These are phyloP conservation scores for Ogataea ganodermae DNA, from an alignment of 805 yeast genomes.

Conservation along the genomic window DNA sequence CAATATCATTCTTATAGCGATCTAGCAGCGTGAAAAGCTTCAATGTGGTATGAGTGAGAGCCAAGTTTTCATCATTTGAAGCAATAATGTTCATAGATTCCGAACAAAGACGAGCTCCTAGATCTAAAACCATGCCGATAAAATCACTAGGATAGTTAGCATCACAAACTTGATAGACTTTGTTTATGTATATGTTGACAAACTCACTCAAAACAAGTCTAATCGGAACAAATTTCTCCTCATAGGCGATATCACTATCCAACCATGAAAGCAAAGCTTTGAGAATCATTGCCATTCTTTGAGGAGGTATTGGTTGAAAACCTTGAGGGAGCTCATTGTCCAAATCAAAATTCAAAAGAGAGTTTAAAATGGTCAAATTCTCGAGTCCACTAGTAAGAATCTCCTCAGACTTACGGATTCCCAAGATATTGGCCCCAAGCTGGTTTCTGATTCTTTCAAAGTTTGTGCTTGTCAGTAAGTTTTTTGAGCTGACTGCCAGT, in stretches of 20 bases:
- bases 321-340: constrained; percentile 27
- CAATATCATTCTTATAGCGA: constrained; percentile 32
- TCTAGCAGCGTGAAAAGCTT: constrained; percentile 41
- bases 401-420: constrained; percentile 43
- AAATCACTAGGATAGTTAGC: constrained; percentile 32
- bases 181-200: constrained; percentile 31
- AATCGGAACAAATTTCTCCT: constrained; percentile 49
- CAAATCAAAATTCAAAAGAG: constrained; percentile 40
- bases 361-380: constrained; percentile 49
- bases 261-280: constrained; percentile 57
- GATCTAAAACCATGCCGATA: constrained; percentile 35
- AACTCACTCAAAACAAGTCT: constrained; percentile 55
- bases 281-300: constrained; percentile 63
- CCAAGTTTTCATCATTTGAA: constrained; percentile 29
- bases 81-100: constrained; percentile 46
- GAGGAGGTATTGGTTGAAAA: constrained; percentile 56
- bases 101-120: constrained; percentile 41
- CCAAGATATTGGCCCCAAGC: constrained; percentile 66
- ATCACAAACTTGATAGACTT: constrained; percentile 34
- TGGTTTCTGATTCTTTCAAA: constrained; percentile 58
- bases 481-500: constrained; percentile 37
- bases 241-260: constrained; percentile 63
- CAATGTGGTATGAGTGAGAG: constrained; percentile 50
- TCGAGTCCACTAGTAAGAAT: constrained; percentile 46
- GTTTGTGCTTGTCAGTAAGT: constrained; percentile 37